Evolutionary conservation across 768 basidiomycete genomes (phyloP).

Genomic region (Phanerochaete sordida): DNA sequence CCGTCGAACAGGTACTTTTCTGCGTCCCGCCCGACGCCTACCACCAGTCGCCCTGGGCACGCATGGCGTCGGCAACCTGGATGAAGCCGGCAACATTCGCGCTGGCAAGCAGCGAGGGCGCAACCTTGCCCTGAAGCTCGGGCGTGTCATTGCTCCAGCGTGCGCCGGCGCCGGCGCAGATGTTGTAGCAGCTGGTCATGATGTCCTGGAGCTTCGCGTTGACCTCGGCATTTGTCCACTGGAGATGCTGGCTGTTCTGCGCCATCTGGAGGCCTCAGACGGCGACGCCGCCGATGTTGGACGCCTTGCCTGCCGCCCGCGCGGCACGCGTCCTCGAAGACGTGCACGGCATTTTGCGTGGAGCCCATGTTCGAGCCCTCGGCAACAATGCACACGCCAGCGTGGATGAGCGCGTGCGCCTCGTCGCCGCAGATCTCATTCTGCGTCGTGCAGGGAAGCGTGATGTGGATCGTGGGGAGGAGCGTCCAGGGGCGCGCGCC

Average conservation of each 20-base stretch:
- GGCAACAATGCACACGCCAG: constrained; percentile 67
- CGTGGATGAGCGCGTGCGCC: constrained; percentile 64
- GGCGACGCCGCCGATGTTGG: constrained; percentile 73
- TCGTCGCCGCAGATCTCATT: constrained; percentile 69
- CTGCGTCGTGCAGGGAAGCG: constrained; percentile 66
- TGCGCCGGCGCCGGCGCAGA: constrained; percentile 52
- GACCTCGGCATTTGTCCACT: constrained; percentile 61
- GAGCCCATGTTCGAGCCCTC: constrained; percentile 81
- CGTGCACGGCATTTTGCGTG: constrained; percentile 66
- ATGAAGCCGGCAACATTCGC: constrained; percentile 75
- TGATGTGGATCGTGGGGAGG: constrained; percentile 58
- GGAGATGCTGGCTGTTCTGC: constrained; percentile 66
- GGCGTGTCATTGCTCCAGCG: constrained; percentile 53
- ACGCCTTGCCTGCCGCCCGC: constrained; percentile 52
- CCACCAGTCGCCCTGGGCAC: constrained; percentile 76
- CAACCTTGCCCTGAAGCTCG: constrained; percentile 29
- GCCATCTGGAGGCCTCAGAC: constrained; percentile 80
- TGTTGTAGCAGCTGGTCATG: constrained; percentile 64
- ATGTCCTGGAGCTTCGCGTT: constrained; percentile 66
- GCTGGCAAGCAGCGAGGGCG: constrained; percentile 55
- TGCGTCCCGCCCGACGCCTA: constrained; percentile 31
- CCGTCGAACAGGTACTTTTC: neutral
- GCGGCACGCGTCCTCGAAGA: constrained; percentile 63
- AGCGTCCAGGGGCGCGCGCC: constrained; percentile 69
- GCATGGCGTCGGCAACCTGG: constrained; percentile 71